phyloP scores from a whole-genome alignment of 2,329 filamentous ascomycete genomes.

The Lachnellula subtilissima region DNA sequence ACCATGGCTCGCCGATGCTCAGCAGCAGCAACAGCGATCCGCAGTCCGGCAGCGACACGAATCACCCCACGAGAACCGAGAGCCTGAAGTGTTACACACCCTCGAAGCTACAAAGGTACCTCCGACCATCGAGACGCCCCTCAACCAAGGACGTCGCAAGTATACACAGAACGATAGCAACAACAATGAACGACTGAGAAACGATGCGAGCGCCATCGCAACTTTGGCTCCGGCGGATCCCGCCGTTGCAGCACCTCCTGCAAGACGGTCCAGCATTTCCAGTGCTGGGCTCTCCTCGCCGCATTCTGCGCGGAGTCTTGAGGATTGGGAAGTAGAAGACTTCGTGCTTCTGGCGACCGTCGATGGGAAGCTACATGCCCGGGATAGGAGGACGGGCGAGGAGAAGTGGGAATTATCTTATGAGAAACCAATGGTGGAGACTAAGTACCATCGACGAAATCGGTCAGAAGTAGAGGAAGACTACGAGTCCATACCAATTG shows the following conservation, averaged over 20 bases:
- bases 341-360: slow-evolving; percentile 99
- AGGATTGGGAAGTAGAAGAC: slow-evolving; percentile 99
- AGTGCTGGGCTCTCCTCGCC: slow-evolving; percentile 70
- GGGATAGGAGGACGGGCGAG: slow-evolving; percentile 79
- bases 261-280: slow-evolving; percentile 56
- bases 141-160: slow-evolving; percentile 27
- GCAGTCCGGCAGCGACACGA: slow-evolving; percentile 25
- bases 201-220: slow-evolving; percentile 91
- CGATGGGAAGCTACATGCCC: slow-evolving; percentile 92
- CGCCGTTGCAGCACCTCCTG: slow-evolving; percentile 92
- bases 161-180: slow-evolving; percentile 25
- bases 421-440: slow-evolving; percentile 86
- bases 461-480: slow-evolving; percentile 54
- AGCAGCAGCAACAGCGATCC: slow-evolving; percentile 57
- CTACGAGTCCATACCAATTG: slow-evolving; percentile 56
- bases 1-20: slow-evolving; percentile 57
- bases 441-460: slow-evolving; percentile 71
- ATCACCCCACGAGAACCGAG: slow-evolving; percentile 28
- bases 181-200: slow-evolving; percentile 34
- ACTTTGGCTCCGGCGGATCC: slow-evolving; percentile 94
- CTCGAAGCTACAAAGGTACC: slow-evolving; percentile 27
- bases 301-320: slow-evolving; percentile 90
- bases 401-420: slow-evolving; percentile 81
- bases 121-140: slow-evolving; percentile 30
- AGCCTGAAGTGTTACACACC: slow-evolving; percentile 21